These are phyloP conservation scores for Anastatica hierochuntica DNA, from an alignment of 345 rosid species.

Conservation along the genomic window DNA sequence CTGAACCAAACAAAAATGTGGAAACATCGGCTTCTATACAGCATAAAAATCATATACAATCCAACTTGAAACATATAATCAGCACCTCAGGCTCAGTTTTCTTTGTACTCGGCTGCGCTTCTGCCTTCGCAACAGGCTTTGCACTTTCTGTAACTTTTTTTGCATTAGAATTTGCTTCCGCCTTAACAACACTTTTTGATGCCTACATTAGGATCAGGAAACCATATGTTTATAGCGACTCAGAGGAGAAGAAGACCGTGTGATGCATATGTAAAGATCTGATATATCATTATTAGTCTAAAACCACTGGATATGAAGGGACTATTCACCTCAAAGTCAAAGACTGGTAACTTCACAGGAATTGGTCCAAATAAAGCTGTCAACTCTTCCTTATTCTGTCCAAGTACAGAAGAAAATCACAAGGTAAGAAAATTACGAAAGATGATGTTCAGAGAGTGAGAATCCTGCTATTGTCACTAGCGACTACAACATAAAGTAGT, in stretches of 20 bases:
- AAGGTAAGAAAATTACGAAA: neutral
- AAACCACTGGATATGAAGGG: neutral
- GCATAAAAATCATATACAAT: neutral
- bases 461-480: neutral
- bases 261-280: neutral
- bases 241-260: neutral
- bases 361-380: constrained; percentile 43
- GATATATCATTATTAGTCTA: neutral
- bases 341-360: constrained; percentile 39
- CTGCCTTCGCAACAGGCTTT: constrained; percentile 38
- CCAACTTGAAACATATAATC: neutral
- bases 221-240: neutral
- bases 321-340: constrained; percentile 47
- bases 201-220: constrained; percentile 17
- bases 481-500: neutral
- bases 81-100: constrained; percentile 44
- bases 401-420: neutral
- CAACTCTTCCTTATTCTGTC: constrained; percentile 49
- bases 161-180: constrained; percentile 37
- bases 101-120: constrained; percentile 29
- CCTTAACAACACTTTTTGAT: constrained; percentile 28
- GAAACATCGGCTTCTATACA: neutral
- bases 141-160: constrained; percentile 33
- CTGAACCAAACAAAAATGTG: neutral
- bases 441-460: neutral